Evolutionary conservation across 257 asterid species (phyloP), one percentile per base, ranked within the genome.

Genomic region (Solanum piurae): DNA sequence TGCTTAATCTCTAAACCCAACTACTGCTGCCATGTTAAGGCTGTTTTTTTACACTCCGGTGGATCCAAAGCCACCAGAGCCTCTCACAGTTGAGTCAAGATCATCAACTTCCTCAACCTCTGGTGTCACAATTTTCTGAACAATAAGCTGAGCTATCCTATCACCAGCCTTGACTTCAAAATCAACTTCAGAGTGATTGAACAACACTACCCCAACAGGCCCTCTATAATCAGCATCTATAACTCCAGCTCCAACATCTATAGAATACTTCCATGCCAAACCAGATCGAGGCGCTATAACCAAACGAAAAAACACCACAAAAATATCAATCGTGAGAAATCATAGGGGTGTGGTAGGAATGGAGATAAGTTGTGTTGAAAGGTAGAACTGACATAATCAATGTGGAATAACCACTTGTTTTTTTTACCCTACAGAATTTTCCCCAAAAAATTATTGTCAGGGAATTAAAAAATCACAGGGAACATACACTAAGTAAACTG

Each of bases 201-300:
- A 91, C 89, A 92, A 40, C 10, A 91, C 87, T 88, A 91, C 91
- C 46, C 94, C 94, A n/a, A 91, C 92, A 20, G 93, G 92, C 18
- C 94, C 93, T 23, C 92, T 88, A 86, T 92, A 92, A 31, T 97
- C 98, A 1, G 98, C 99, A 83, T 97, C 99, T 13, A 97, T 92
- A 75, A 97, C 99, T 7, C 99, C 98, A 2, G 99, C 99, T 7
- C 98, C 98, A 7, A 97, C 98, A 66, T 97, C 98, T 3, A 97
- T 92, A 5, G 98, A 94, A 36, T 93, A 92, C 91, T 97, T 97
- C 98, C 96, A 95, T 4, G 99, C 88, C 89, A 97, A 64, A 9
- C 98, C 98, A 23, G 98, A 95, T n/a, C 98, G 88, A 2, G 98
- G 98, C 11, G 98, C 98, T 95, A 69, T 58, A 49, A 29, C 68